Evolutionary conservation across 1,139 yeast genomes (phyloP).

Genomic region (Diutina pseudorugosa): DNA sequence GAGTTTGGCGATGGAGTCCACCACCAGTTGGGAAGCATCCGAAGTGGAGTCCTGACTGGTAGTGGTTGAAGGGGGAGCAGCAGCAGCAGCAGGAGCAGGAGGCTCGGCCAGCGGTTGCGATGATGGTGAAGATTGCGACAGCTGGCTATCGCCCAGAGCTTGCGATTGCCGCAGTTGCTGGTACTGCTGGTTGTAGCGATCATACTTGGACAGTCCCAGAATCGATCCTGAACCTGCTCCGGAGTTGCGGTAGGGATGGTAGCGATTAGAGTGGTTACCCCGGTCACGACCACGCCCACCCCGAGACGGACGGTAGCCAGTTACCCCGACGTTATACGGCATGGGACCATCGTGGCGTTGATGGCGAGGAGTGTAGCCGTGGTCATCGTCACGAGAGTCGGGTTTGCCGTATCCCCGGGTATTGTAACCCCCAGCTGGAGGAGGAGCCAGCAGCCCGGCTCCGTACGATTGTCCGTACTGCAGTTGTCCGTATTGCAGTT

Average conservation of each 20-base stretch:
- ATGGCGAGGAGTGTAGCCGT: not conserved
- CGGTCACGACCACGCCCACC: not conserved
- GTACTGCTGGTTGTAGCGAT: not conserved
- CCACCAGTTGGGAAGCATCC: not conserved
- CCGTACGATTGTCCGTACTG: not conserved
- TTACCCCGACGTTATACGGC: not conserved
- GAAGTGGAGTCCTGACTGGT: not conserved
- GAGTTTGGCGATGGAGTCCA: constrained; percentile 1
- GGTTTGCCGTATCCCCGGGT: no score
- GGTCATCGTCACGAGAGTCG: no score
- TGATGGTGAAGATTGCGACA: not conserved
- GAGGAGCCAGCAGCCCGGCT: not conserved
- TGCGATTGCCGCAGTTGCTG: not conserved
- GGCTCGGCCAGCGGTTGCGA: not conserved
- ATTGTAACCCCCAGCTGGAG: not conserved
- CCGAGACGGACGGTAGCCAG: not conserved
- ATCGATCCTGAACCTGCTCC: not conserved
- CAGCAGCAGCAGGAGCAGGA: no score
- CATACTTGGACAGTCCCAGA: constrained; percentile 2
- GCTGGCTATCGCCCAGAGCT: not conserved
- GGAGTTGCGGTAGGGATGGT: not conserved
- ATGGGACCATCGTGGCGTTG: not conserved
- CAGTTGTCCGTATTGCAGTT: not conserved
- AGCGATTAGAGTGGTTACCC: not conserved
- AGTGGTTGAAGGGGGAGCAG: no score